Percentiles rank a stretch among this genome's conserved stretches.
These are phyloP conservation scores for Colletotrichum sp. DNA, from an alignment of 2,329 filamentous ascomycete genomes.

Conservation along the genomic window DNA sequence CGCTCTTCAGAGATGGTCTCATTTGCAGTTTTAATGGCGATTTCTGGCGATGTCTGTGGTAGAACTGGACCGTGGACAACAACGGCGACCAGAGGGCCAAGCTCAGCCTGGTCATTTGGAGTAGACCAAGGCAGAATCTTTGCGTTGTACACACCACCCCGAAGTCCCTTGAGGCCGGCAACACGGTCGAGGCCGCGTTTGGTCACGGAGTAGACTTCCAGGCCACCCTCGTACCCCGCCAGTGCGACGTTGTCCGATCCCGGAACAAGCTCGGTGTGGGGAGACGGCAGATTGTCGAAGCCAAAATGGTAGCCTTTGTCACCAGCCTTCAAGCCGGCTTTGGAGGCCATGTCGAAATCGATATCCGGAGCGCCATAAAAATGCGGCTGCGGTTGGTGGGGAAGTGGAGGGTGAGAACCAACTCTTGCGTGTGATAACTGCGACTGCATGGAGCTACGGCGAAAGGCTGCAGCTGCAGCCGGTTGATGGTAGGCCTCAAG, in stretches of 20 bases:
- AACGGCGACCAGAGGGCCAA: conserved; percentile 78
- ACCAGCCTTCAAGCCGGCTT: conserved; percentile 64
- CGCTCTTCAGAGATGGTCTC: conserved; percentile 43
- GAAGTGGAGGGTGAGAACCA: conserved; percentile 65
- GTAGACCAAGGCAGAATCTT: conserved; percentile 79
- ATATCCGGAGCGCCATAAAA: conserved; percentile 79
- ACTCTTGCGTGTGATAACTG: conserved; percentile 52
- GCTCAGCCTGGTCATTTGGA: conserved; percentile 54
- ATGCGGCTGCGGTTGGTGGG: conserved; percentile 78
- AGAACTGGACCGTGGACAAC: conserved; percentile 79
- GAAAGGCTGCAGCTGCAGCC: conserved; percentile 36
- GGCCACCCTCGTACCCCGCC: conserved; percentile 78
- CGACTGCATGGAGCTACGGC: conserved; percentile 57
- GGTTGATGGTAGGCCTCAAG: conserved; percentile 44
- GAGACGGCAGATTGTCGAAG: conserved; percentile 72
- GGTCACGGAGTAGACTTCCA: conserved; percentile 77
- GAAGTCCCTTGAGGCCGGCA: conserved; percentile 75
- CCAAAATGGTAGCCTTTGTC: conserved; percentile 80
- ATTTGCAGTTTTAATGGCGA: conserved; percentile 37
- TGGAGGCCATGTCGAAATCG: conserved; percentile 68
- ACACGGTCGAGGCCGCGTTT: conserved; percentile 75
- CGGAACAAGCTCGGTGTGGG: conserved; percentile 30
- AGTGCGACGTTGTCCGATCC: conserved; percentile 71
- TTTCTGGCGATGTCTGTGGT: conserved; percentile 43
- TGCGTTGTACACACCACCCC: conserved; percentile 80